A percentile compares a stretch with the other conserved stretches of the same genome.
phyloP scores from a whole-genome alignment of 164 flowering plant genomes.

The Santalum album region DNA sequence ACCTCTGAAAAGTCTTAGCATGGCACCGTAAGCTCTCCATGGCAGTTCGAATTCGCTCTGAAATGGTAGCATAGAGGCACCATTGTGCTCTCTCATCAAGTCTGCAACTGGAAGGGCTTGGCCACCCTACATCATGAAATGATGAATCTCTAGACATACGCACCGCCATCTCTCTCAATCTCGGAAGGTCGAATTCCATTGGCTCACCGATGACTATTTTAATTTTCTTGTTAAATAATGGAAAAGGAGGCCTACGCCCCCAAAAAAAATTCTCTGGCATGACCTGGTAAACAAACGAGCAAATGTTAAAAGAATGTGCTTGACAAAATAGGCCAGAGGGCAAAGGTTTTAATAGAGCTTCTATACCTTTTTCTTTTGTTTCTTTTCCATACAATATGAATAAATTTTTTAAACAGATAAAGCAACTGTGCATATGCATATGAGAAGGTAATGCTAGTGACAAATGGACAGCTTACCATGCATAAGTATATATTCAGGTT shows the following conservation, averaged over 20 bases:
- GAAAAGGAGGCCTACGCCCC: conserved; percentile 77
- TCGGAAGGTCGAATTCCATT: conserved; percentile 66
- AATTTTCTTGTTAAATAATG: conserved; percentile 59
- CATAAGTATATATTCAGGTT: too few species aligned
- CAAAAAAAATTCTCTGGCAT: conserved; percentile 82
- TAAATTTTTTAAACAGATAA: too few species aligned
- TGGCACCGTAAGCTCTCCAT: conserved; percentile 59
- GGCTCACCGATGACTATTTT: conserved; percentile 73
- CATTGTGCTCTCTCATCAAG: conserved; percentile 74
- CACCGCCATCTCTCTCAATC: conserved; percentile 48
- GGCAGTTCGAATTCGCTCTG: conserved; percentile 49
- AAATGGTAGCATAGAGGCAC: conserved; percentile 57
- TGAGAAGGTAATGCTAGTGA: too few species aligned
- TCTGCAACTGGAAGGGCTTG: conserved; percentile 25
- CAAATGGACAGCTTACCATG: too few species aligned
- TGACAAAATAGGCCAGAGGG: neutral
- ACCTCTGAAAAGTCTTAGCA: conserved; percentile 20
- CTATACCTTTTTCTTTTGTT: too few species aligned
- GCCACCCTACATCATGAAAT: conserved; percentile 40
- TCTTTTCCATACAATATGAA: too few species aligned
- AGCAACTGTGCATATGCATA: too few species aligned
- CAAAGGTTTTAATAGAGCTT: too few species aligned
- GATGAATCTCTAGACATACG: conserved; percentile 29
- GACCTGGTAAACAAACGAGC: conserved; percentile 41
- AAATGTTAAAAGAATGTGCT: neutral